Evolutionary conservation across 225 moss, liverwort and hornwort genomes (phyloP), one percentile per base, ranked within the genome.

Genomic region (Rhytidiadelphus loreus): DNA sequence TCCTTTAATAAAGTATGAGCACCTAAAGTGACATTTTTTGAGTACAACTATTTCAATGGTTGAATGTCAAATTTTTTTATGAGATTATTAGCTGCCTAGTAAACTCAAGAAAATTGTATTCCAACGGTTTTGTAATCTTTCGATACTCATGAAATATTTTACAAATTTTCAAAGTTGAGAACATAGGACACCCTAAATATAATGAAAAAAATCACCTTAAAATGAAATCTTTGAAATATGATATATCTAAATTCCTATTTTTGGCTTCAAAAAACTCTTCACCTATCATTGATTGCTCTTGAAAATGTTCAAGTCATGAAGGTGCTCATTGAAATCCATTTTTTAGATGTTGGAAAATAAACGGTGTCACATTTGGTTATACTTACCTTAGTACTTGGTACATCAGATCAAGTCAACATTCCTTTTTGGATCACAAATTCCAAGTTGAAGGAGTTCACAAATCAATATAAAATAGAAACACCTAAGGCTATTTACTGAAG

Each of bases 401-500:
- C 11, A 37, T 6, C 39, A 23, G 39, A 23, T 24, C 39, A 39
- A 39, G 2, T 39, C 13, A 39, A 24, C 2, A 39, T 1, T 65
- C 11, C 13, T 24, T 69, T 0, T 0, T 0, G 2, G 2, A 24
- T 39, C 2, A 69, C 8, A 39, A 39, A 13, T 69, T 6, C 24
- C 7, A 69, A 69, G 13, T 0, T 68, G 12, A 68, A 12, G 18
- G n/a, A 1, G 1, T 3, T 22, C 2, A 68, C 68, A 68, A 68
- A n/a, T 68, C 22, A n/a, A 66, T 21, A 66, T 66, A n/a, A 6
- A 66, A 21, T 37, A 22, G 2, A 22, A 68, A 12, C 2, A n/a
- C 2, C 22, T 35, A n/a, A 12, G n/a, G 12, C 2, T 22, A 2
- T 22, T n/a, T 4, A 37, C 2, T 21, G 20, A 66, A 19, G 11